Evolutionary conservation across 2,329 filamentous ascomycete species (phyloP), one percentile per base, ranked within the genome.

Genomic region (Beauveria bassiana): DNA sequence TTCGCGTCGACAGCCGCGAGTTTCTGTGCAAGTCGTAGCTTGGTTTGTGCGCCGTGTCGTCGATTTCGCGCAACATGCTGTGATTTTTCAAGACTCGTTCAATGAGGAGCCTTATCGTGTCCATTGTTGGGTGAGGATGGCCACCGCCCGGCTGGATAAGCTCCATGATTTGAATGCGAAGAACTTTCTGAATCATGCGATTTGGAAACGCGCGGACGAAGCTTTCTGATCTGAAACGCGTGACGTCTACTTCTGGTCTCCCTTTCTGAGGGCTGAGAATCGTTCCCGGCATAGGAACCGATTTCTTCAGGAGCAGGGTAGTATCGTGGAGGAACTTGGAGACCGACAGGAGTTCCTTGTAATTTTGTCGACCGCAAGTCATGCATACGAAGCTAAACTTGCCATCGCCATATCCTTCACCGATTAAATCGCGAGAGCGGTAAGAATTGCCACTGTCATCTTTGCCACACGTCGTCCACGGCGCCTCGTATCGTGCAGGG

Each of bases 221-320:
- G 12, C 65, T 67, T 1, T 9, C 9, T 31, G 28, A 12, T 31
- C 28, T 31, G 3, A 31, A 10, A 31, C 28, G 28, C 3, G 20
- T 3, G 1, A 67, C 68, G 2, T 75, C 65, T 1, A 65, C 56
- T 34, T 75, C 69, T 0, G 85, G 82, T 18, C 75, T 71, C 0
- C 88, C 89, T 0, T 68, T 77, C 1, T 73, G 70, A 0, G 79
- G 69, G 9, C 83, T 77, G 8, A 91, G 76, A 5, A 91, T 70
- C 0, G 88, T 91, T 1, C 89, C 88, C 0, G 87, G 85, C 77
- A 93, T 84, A 0, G 88, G 85, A 1, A 74, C 69, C 16, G 77
- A 66, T 3, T 77, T 66, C 3, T 71, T 63, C 3, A 84, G 66
- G 0, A 90, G 75, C 0, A 68, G 67, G 26, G 77, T 69, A 6